Conservation (phyloP, 768 basidiomycete species). For the Hygrocybe punicea region DNA sequence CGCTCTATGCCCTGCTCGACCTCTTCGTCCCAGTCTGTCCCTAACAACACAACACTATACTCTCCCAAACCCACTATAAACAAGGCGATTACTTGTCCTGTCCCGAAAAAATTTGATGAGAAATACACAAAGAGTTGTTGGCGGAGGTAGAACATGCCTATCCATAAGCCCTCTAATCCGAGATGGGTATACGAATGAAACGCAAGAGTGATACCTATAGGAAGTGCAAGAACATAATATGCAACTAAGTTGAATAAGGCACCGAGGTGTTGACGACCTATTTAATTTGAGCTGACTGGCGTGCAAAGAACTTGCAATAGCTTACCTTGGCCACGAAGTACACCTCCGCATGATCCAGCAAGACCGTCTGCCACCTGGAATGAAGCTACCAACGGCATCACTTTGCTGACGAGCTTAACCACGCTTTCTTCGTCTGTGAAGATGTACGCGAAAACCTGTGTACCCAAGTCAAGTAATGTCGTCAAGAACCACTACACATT, state of each 20-base stretch:
- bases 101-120: conserved; percentile 35
- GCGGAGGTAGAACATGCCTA: conserved; percentile 45
- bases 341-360: conserved; percentile 59
- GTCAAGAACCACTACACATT: background rate
- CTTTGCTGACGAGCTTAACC: conserved; percentile 55
- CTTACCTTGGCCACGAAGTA: conserved; percentile 76
- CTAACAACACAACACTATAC: conserved; percentile 56
- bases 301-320: background rate
- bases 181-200: conserved; percentile 46
- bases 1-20: conserved; percentile 52
- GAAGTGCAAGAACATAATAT: conserved; percentile 77
- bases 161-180: conserved; percentile 75
- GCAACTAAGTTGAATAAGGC: conserved; percentile 71
- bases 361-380: conserved; percentile 83
- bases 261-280: conserved; percentile 69
- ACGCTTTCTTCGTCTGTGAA: conserved; percentile 65
- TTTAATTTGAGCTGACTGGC: conserved; percentile 22
- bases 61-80: conserved; percentile 70
- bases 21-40: conserved; percentile 63
- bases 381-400: conserved; percentile 72
- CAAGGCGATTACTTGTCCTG: conserved; percentile 72
- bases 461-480: background rate
- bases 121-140: too few relatives aligned
- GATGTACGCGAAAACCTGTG: conserved; percentile 59
- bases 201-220: conserved; percentile 70